Conservation (phyloP, 257 asterid species). For the Striga asiatica region DNA sequence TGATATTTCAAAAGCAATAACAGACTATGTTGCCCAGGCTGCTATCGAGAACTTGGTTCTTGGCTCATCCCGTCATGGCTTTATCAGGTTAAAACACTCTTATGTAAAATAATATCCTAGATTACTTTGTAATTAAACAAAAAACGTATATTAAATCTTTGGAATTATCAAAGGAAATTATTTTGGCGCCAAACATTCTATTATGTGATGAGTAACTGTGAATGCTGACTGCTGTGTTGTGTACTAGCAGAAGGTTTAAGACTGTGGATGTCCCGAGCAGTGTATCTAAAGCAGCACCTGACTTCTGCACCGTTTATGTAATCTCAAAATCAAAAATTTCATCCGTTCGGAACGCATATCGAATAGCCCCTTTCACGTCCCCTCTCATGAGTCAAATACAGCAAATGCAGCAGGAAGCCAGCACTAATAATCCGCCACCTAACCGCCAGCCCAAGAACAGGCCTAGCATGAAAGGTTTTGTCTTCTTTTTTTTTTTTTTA, state of each 20-base stretch:
- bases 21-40: constrained; percentile 44
- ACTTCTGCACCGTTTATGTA: constrained; percentile 56
- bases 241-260: constrained; percentile 45
- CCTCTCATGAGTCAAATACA: constrained; percentile 35
- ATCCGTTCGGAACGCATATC: constrained; percentile 38
- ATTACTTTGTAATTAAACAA: no score
- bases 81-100: constrained; percentile 33
- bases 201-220: no score
- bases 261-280: constrained; percentile 38
- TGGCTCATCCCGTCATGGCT: constrained; percentile 55
- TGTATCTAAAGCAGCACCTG: constrained; percentile 49
- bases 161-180: background rate
- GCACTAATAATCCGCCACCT: constrained; percentile 5
- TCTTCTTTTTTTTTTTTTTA: background rate
- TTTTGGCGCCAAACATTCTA: no score
- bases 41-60: constrained; percentile 54
- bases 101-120: background rate
- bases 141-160: background rate
- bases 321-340: constrained; percentile 48
- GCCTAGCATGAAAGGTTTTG: constrained; percentile 29
- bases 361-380: constrained; percentile 48
- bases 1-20: constrained; percentile 34
- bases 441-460: constrained; percentile 19
- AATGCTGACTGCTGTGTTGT: no score
- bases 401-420: constrained; percentile 23